A percentile compares a stretch with the other conserved stretches of the same genome.
phyloP scores from a whole-genome alignment of 257 asterid species.

The Misopates orontium region DNA sequence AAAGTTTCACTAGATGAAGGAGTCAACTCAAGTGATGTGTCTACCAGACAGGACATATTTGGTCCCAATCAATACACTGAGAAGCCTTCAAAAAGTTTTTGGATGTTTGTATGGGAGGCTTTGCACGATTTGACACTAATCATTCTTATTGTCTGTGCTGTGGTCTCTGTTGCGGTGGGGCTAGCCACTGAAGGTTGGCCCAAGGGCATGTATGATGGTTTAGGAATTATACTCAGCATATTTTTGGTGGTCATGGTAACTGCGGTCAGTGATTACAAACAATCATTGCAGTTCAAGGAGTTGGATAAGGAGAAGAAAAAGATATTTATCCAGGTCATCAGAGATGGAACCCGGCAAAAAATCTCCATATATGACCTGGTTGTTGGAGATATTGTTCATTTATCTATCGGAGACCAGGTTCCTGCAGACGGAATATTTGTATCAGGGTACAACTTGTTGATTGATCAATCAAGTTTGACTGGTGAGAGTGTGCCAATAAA shows the following conservation, averaged over 20 bases:
- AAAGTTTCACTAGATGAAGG: slow-evolving; percentile 70
- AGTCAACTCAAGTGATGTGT: slow-evolving; percentile 59
- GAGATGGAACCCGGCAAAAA: slow-evolving; percentile 83
- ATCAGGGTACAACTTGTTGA: slow-evolving; percentile 74
- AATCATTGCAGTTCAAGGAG: slow-evolving; percentile 92
- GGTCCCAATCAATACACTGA: slow-evolving; percentile 81
- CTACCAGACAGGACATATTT: slow-evolving; percentile 60
- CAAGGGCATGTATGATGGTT: slow-evolving; percentile 84
- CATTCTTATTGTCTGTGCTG: slow-evolving; percentile 87
- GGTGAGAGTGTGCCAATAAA: slow-evolving; percentile 92
- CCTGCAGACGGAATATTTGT: slow-evolving; percentile 90
- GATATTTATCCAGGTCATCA: slow-evolving; percentile 75
- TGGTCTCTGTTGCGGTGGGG: slow-evolving; percentile 90
- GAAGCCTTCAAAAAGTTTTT: slow-evolving; percentile 83
- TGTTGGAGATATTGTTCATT: slow-evolving; percentile 85
- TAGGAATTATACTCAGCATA: slow-evolving; percentile 86
- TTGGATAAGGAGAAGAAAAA: slow-evolving; percentile 97
- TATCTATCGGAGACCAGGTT: slow-evolving; percentile 76
- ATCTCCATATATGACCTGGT: slow-evolving; percentile 82
- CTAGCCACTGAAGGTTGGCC: slow-evolving; percentile 99
- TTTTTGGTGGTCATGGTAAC: slow-evolving; percentile 85
- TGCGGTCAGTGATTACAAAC: slow-evolving; percentile 91
- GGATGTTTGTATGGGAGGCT: slow-evolving; percentile 97
- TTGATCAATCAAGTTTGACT: slow-evolving; percentile 93
- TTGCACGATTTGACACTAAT: slow-evolving; percentile 88